A percentile compares a stretch with the other conserved stretches of the same genome.
Evolutionary conservation across 345 rosid genomes (phyloP).

Genomic region (Citrus maxima): DNA sequence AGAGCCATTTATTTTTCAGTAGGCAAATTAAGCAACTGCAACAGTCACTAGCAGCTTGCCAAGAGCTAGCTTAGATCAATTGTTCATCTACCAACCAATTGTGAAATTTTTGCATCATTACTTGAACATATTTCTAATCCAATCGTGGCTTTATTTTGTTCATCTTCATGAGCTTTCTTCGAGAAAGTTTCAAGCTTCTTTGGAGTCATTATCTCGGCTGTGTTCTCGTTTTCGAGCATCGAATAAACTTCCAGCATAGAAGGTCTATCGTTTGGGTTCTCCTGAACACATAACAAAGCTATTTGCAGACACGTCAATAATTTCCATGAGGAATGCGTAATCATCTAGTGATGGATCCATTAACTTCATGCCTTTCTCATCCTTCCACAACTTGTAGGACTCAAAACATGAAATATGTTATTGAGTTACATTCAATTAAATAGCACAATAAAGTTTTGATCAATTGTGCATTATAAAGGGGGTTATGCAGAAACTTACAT

Average conservation of each 20-base stretch:
- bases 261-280: background rate
- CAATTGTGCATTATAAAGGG: background rate
- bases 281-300: background rate
- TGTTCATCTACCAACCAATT: background rate
- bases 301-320: background rate
- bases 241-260: slow-evolving; percentile 17
- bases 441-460: background rate
- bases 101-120: background rate
- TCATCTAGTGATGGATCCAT: slow-evolving; percentile 4
- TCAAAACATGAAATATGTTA: background rate
- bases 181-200: slow-evolving; percentile 25
- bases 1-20: too few species aligned
- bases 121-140: background rate
- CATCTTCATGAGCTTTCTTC: background rate
- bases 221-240: slow-evolving; percentile 6
- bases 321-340: background rate
- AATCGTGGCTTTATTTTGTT: background rate
- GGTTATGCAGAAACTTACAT: background rate
- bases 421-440: background rate
- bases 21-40: too few species aligned
- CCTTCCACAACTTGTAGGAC: slow-evolving; percentile 3
- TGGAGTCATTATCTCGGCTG: background rate
- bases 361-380: background rate
- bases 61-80: too few species aligned
- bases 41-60: too few species aligned